A percentile compares a stretch with the other conserved stretches of the same genome.
phyloP scores from a whole-genome alignment of 2,329 filamentous ascomycete species.

The Tolypocladium pustulatum region DNA sequence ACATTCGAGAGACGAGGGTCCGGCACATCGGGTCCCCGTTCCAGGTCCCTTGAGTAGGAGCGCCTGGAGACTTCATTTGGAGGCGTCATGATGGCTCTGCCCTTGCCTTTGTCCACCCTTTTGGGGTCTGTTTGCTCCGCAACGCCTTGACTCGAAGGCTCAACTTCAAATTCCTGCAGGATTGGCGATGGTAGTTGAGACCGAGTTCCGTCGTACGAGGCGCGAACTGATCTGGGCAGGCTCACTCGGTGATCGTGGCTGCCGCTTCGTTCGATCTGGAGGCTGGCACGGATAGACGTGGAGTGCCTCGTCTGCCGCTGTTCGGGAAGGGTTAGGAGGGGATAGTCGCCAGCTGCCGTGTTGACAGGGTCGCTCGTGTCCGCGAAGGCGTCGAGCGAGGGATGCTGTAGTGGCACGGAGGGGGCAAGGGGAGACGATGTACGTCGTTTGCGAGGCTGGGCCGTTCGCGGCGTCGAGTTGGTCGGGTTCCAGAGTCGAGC shows the following conservation, averaged over 20 bases:
- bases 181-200: conserved; percentile 19
- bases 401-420: conserved; percentile 36
- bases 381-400: conserved; percentile 26
- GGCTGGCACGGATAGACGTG: conserved; percentile 32
- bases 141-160: not conserved
- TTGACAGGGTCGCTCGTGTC: conserved; percentile 24
- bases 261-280: conserved; percentile 37
- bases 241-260: conserved; percentile 39
- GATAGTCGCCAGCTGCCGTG: conserved; percentile 34
- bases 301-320: conserved; percentile 35
- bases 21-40: conserved; percentile 39
- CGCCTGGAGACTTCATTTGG: conserved; percentile 22
- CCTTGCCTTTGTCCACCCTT: conserved; percentile 21
- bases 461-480: conserved; percentile 43
- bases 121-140: not conserved
- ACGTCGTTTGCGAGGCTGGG: conserved; percentile 29
- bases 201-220: conserved; percentile 42
- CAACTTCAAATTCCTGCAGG: conserved; percentile 5
- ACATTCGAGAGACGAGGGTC: conserved; percentile 34
- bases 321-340: conserved; percentile 40
- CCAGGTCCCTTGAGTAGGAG: conserved; percentile 40
- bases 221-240: conserved; percentile 41
- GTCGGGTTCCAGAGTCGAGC: conserved; percentile 51
- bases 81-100: conserved; percentile 40
- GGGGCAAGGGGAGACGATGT: conserved; percentile 44